Conservation (phyloP, 257 asterid genomes). For the Solanum habrochaites region DNA sequence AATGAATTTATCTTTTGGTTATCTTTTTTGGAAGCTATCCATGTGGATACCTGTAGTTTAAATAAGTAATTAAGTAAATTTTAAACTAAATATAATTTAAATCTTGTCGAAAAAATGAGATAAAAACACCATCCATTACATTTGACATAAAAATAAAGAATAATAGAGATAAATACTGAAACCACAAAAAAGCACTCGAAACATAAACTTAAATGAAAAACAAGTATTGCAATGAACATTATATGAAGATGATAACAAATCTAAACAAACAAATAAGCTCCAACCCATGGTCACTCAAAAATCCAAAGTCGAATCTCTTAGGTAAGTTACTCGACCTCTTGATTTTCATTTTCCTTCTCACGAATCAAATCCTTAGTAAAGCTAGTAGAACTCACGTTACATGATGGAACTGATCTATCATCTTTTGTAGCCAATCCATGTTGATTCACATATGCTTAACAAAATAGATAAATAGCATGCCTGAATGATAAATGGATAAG, state of each 20-base stretch:
- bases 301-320: background rate
- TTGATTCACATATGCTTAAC: background rate
- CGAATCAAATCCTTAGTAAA: background rate
- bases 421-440: background rate
- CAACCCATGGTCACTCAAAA: background rate
- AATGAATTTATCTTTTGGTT: background rate
- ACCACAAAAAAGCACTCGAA: background rate
- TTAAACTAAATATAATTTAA: background rate
- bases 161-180: background rate
- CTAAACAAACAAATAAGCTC: background rate
- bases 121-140: background rate
- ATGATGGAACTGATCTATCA: background rate
- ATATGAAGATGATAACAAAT: background rate
- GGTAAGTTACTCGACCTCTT: background rate
- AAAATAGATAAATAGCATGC: background rate
- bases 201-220: background rate
- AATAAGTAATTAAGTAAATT: background rate
- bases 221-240: background rate
- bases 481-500: too few relatives aligned
- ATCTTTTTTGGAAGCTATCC: background rate
- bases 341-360: background rate
- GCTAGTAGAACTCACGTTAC: background rate
- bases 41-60: background rate
- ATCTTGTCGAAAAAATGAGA: background rate
- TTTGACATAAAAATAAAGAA: too few relatives aligned